Percentiles rank a stretch among this genome's conserved stretches.
Conservation (phyloP, 768 basidiomycete species). For the Tulasnella sp. region DNA sequence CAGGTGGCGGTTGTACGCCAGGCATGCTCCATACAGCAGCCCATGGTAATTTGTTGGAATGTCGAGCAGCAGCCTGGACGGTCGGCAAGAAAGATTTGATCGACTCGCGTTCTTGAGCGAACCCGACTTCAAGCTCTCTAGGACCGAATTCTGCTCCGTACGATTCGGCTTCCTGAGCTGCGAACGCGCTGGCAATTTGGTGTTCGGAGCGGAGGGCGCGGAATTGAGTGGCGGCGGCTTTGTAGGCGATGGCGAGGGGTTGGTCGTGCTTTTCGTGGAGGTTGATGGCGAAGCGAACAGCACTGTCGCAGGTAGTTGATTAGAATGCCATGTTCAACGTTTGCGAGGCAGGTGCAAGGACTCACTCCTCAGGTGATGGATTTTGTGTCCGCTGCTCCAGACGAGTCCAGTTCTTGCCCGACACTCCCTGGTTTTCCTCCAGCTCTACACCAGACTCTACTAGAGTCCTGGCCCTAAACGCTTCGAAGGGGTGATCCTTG, state of each 20-base stretch:
- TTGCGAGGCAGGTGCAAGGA: slow-evolving; percentile 18
- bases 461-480: slow-evolving; percentile 66
- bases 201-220: slow-evolving; percentile 78
- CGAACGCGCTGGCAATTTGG: slow-evolving; percentile 62
- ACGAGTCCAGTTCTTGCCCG: slow-evolving; percentile 60
- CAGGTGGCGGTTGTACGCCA: background rate
- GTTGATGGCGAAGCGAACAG: slow-evolving; percentile 67
- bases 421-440: slow-evolving; percentile 42
- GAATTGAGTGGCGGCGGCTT: slow-evolving; percentile 70
- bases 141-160: slow-evolving; percentile 55
- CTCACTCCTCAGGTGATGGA: slow-evolving; percentile 86
- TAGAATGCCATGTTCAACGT: background rate
- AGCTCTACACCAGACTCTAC: slow-evolving; percentile 53
- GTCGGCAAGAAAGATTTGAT: slow-evolving; percentile 43
- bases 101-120: slow-evolving; percentile 48
- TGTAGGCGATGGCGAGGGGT: slow-evolving; percentile 71
- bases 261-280: slow-evolving; percentile 53
- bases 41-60: slow-evolving; percentile 24
- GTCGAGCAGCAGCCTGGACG: background rate
- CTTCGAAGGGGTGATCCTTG: slow-evolving; percentile 92
- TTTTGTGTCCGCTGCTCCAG: slow-evolving; percentile 71
- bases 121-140: slow-evolving; percentile 49
- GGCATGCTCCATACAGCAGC: slow-evolving; percentile 25
- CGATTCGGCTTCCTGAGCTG: slow-evolving; percentile 65
- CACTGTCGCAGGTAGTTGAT: slow-evolving; percentile 34